These are phyloP conservation scores for Samsoniella hepiali DNA, from an alignment of 2,329 filamentous ascomycete species.

Conservation along the genomic window DNA sequence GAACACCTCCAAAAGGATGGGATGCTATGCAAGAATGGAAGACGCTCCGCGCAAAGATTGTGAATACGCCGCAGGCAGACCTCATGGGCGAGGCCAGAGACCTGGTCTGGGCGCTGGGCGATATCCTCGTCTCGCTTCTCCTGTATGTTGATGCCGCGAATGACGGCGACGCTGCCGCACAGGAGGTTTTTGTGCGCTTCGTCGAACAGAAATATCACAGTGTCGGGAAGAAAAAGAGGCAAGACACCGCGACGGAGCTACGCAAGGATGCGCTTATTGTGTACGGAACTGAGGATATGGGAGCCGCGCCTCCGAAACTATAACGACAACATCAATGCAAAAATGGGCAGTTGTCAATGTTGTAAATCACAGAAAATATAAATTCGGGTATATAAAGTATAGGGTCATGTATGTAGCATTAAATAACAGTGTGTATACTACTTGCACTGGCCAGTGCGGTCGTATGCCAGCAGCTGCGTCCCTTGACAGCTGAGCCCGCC, in stretches of 20 bases:
- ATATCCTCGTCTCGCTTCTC: conserved; percentile 43
- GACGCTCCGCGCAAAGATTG: conserved; percentile 36
- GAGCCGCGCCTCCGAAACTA: conserved; percentile 22
- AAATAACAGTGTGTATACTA: not conserved
- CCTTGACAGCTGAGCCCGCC: not conserved
- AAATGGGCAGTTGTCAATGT: not conserved
- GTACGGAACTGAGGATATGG: conserved; percentile 29
- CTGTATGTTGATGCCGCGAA: conserved; percentile 39
- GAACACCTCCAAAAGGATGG: conserved; percentile 28
- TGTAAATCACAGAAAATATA: not conserved
- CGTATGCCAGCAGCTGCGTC: not conserved
- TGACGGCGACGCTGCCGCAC: conserved; percentile 35
- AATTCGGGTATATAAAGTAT: not conserved
- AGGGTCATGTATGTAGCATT: not conserved
- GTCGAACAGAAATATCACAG: conserved; percentile 29
- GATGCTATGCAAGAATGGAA: conserved; percentile 38
- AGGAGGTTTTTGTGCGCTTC: conserved; percentile 41
- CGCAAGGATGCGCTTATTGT: conserved; percentile 34
- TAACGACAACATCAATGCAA: not conserved
- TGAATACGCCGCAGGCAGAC: conserved; percentile 32
- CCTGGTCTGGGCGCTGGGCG: conserved; percentile 42
- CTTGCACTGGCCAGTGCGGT: conserved; percentile 2
- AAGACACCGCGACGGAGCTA: conserved; percentile 28
- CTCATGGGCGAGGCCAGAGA: conserved; percentile 46
- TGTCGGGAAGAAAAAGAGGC: conserved; percentile 22